Base-by-base conservation (phyloP, 2,329 filamentous ascomycete species). In the Graphiopsis chlorocephala region DNA sequence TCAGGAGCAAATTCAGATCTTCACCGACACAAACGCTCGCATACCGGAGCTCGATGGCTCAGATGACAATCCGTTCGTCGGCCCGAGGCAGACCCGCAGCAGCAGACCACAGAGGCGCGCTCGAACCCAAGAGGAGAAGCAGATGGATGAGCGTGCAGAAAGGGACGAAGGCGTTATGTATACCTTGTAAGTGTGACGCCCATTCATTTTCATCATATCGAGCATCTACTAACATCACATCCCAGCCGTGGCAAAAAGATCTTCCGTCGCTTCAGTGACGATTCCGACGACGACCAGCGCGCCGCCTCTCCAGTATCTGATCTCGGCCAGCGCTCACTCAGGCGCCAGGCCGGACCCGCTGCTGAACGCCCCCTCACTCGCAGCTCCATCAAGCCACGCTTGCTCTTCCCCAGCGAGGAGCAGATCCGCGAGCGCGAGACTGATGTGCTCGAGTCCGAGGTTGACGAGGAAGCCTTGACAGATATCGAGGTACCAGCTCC, bases 21-120 rank as follows among this genome's bases (percentile, higher is more conserved):
- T 88, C 74, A 93, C 89, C 47, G 91, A 95, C 75, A 87, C 90
- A 0, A 89, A 92, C 68, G 93, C 96, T 70, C 83, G 85, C 53
- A 78, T 93, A 48, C 91, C 91, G 23, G 84, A 87, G 68, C 79
- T 86, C 48, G 90, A 92, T 71, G 75, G 78, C n/a, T 87, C 83
- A 69, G 78, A 81, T 7, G 87, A 88, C 28, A 95, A 94, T 73
- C 91, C 91, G 1, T 95, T 94, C 75, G 84, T 87, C 66, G 85
- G 83, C 61, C 67, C 48, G 56, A 86, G 84, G 73, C 84, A 65
- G 56, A 55, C 33, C 8, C 56, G 63, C 23, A 58, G 61, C 28
- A 67, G 61, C 23, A 84, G 75, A 81, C 60, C 88, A 26, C 74
- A 76, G 20, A 82, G 42, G 47, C 55, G 38, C 11, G 23, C 20